phyloP scores from a whole-genome alignment of 257 asterid species.

The Salvia miltiorrhiza region DNA sequence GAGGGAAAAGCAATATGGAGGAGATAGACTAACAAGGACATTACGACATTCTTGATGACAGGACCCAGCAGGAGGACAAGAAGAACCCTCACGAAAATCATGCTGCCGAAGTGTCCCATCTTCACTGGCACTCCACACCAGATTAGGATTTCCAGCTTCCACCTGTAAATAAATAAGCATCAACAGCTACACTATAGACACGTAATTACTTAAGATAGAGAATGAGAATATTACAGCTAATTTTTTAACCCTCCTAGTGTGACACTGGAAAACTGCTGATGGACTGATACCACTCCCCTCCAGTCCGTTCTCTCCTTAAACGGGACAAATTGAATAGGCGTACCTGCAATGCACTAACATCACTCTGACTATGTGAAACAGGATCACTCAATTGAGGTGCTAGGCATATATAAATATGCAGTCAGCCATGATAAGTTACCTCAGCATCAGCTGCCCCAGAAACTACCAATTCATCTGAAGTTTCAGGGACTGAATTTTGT shows the following conservation, averaged over 20 bases:
- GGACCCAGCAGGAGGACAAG: conserved; percentile 95
- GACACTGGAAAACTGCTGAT: conserved; percentile 78
- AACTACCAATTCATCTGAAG: conserved; percentile 86
- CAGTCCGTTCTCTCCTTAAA: conserved; percentile 43
- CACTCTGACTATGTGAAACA: conserved; percentile 6
- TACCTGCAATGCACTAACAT: conserved; percentile 52
- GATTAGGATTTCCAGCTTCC: conserved; percentile 91
- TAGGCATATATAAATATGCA: not conserved
- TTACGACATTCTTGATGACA: conserved; percentile 93
- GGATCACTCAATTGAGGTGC: conserved; percentile 9
- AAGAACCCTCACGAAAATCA: conserved; percentile 93
- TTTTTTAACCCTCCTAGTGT: conserved; percentile 89
- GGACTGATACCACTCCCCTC: conserved; percentile 57
- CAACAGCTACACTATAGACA: conserved; percentile 13
- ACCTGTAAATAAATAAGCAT: conserved; percentile 48
- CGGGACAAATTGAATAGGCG: conserved; percentile 85
- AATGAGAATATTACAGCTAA: conserved; percentile 69
- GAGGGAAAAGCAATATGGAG: not conserved
- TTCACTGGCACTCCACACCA: conserved; percentile 99
- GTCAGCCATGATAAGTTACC: conserved; percentile 43
- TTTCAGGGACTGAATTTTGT: conserved; percentile 93
- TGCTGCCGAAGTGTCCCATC: conserved; percentile 99
- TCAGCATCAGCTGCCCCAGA: conserved; percentile 99
- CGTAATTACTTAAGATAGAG: conserved; percentile 16
- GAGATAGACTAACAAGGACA: conserved; percentile 70